These are phyloP conservation scores for Scorias spongiosa DNA, from an alignment of 2,329 filamentous ascomycete species.

Conservation along the genomic window DNA sequence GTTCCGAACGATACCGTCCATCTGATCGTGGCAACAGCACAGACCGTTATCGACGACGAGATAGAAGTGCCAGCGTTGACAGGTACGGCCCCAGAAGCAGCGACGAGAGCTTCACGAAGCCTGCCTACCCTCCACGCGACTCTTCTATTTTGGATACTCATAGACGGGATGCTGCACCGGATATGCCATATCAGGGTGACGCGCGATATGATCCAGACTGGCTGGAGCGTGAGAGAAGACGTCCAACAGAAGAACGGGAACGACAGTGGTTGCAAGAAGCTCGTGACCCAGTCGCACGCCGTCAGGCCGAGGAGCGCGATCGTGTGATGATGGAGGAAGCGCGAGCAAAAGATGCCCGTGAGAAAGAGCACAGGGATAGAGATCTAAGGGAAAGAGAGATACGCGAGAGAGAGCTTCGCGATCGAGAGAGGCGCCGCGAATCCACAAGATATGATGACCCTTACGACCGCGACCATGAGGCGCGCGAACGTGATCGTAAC, in stretches of 20 bases:
- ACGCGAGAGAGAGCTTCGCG: slow-evolving; percentile 6
- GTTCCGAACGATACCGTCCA: slow-evolving; percentile 13
- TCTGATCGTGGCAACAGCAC: not conserved
- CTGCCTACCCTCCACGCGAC: slow-evolving; percentile 13
- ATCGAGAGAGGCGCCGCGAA: slow-evolving; percentile 9
- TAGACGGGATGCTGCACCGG: slow-evolving; percentile 15
- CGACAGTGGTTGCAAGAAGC: slow-evolving; percentile 17
- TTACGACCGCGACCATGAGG: slow-evolving; percentile 9
- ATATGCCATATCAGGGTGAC: slow-evolving; percentile 10
- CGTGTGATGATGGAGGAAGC: slow-evolving; percentile 8
- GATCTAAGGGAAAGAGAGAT: slow-evolving; percentile 3
- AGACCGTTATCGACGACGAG: not conserved
- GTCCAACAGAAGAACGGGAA: slow-evolving; percentile 14
- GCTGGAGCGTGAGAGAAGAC: slow-evolving; percentile 12
- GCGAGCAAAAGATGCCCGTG: not conserved
- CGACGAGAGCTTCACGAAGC: slow-evolving; percentile 27
- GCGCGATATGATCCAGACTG: slow-evolving; percentile 13
- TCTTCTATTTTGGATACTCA: slow-evolving; percentile 14
- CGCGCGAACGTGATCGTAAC: slow-evolving; percentile 3
- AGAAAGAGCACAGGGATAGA: slow-evolving; percentile 7
- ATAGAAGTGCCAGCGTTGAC: not conserved
- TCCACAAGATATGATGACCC: slow-evolving; percentile 2
- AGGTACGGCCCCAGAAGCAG: slow-evolving; percentile 13
- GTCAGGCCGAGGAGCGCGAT: slow-evolving; percentile 17
- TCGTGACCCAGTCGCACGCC: slow-evolving; percentile 13